Evolutionary conservation across 1,139 yeast species (phyloP), one percentile per base, ranked within the genome.

Genomic region (Saccharomycopsis hybrid): DNA sequence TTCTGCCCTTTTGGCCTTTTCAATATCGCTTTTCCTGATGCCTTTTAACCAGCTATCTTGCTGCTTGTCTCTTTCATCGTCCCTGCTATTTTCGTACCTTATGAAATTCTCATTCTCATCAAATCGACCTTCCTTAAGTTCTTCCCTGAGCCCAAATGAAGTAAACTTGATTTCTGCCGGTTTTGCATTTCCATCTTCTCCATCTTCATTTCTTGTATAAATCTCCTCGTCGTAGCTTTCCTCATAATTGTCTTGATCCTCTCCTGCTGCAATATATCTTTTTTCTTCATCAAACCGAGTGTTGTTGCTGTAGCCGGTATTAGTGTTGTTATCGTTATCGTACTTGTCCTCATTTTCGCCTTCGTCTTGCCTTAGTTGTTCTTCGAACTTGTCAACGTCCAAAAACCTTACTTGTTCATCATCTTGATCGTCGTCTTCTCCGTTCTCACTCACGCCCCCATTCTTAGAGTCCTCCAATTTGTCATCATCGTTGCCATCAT

Each of bases 71-170:
- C 62, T 65, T 8, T 68, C 68, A 3, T 65, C 65, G 44, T 71
- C 73, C n/a, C n/a, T n/a, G n/a, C n/a, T n/a, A 0, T 64, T 59
- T 1, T 69, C 69, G 2, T 67, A 64, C 37, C 74, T 67, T n/a
- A 78, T 65, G 57, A 70, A 82, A 58, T 80, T 82, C 1, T 89
- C 88, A 38, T 76, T 78, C 32, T 67, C 71, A 59, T 83, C 89
- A 58, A 82, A 81, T 3, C 65, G 64, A 1, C 90, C 92, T 46
- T 77, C 80, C 49, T 73, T 74, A 42, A 71, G 64, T 58, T 85
- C 92, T 31, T 76, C 69, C 35, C 73, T 63, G 47, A 85, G 64
- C 59, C 77, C 74, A 64, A 85, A 85, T 0, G 85, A 76, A 56
- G 84, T 92, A 3, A 82, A 52, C 56, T 74, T 70, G 0, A 78